These are phyloP conservation scores for Jaminaea rosea DNA, from an alignment of 1,284 basidiomycete species.

Conservation along the genomic window DNA sequence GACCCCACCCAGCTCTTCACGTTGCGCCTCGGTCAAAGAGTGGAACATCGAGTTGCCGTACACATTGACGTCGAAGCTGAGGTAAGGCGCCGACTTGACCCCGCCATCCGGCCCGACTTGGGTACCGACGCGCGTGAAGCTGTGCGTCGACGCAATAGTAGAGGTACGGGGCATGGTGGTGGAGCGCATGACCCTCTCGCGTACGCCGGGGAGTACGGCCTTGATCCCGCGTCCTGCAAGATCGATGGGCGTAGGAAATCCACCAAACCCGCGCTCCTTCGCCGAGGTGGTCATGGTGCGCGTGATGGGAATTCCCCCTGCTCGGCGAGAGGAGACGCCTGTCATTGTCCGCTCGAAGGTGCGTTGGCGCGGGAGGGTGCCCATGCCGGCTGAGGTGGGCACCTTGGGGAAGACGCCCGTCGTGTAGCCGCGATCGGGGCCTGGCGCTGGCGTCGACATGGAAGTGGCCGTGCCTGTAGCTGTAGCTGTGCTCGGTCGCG, in stretches of 20 bases:
- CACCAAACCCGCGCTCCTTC: slow-evolving; percentile 59
- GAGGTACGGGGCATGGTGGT: slow-evolving; percentile 63
- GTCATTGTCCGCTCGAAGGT: slow-evolving; percentile 24
- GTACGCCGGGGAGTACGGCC: slow-evolving; percentile 17
- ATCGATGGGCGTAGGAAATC: slow-evolving; percentile 73
- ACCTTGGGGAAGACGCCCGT: slow-evolving; percentile 1
- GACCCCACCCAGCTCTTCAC: slow-evolving; percentile 85
- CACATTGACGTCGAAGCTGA: slow-evolving; percentile 61
- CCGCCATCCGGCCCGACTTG: slow-evolving; percentile 3
- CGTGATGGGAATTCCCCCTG: slow-evolving; percentile 41
- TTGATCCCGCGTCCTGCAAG: slow-evolving; percentile 54
- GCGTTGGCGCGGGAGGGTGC: slow-evolving; percentile 11
- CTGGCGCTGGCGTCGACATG: too few relatives aligned
- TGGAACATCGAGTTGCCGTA: slow-evolving; percentile 74
- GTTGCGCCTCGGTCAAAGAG: slow-evolving; percentile 67
- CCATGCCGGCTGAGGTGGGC: not conserved
- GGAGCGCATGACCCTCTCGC: slow-evolving; percentile 26
- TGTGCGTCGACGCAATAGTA: slow-evolving; percentile 52
- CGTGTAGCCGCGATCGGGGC: slow-evolving; percentile 1
- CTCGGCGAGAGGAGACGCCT: slow-evolving; percentile 10
- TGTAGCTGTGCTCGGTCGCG: too few relatives aligned
- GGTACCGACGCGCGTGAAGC: slow-evolving; percentile 39
- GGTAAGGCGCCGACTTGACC: slow-evolving; percentile 59
- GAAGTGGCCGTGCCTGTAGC: too few relatives aligned
- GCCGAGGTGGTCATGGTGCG: slow-evolving; percentile 47